Evolutionary conservation across 768 basidiomycete species (phyloP).

Genomic region (Tricholomella constricta): DNA sequence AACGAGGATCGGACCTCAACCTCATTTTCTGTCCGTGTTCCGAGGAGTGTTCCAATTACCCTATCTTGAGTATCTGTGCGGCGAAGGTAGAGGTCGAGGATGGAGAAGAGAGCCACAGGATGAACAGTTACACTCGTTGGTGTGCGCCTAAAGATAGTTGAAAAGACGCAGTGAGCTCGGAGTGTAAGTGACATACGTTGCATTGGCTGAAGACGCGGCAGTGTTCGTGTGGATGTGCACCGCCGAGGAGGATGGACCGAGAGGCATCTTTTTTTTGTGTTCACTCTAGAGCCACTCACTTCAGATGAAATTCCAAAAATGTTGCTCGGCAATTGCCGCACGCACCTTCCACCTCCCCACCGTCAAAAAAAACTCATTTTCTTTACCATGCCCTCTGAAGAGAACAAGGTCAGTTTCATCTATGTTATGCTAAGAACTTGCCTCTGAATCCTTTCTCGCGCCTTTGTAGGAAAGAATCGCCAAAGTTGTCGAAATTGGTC

Average conservation of each 20-base stretch:
- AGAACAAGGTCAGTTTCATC: conserved; percentile 68
- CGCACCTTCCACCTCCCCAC: conserved; percentile 19
- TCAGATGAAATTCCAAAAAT: conserved; percentile 31
- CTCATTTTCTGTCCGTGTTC: conserved; percentile 66
- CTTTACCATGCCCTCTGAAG: conserved; percentile 79
- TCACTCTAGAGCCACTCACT: background rate
- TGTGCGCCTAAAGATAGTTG: conserved; percentile 51
- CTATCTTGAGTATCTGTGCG: conserved; percentile 79
- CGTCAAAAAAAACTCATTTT: conserved; percentile 15
- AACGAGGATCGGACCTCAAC: conserved; percentile 85
- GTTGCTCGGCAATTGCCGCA: conserved; percentile 41
- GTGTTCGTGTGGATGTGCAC: conserved; percentile 46
- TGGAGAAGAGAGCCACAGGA: conserved; percentile 90
- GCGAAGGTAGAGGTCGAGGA: conserved; percentile 96
- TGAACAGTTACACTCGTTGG: conserved; percentile 81
- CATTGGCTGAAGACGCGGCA: conserved; percentile 32
- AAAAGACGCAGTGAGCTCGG: conserved; percentile 1
- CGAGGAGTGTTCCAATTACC: conserved; percentile 95
- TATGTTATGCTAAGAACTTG: background rate
- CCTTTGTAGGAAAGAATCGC: conserved; percentile 73
- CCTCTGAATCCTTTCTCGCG: background rate
- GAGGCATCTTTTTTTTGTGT: conserved; percentile 44
- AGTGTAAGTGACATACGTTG: conserved; percentile 35
- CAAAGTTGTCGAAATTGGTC: conserved; percentile 78
- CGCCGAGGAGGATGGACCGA: conserved; percentile 51